Conservation (phyloP, 2,329 filamentous ascomycete species). For the Monosporascus sp. region DNA sequence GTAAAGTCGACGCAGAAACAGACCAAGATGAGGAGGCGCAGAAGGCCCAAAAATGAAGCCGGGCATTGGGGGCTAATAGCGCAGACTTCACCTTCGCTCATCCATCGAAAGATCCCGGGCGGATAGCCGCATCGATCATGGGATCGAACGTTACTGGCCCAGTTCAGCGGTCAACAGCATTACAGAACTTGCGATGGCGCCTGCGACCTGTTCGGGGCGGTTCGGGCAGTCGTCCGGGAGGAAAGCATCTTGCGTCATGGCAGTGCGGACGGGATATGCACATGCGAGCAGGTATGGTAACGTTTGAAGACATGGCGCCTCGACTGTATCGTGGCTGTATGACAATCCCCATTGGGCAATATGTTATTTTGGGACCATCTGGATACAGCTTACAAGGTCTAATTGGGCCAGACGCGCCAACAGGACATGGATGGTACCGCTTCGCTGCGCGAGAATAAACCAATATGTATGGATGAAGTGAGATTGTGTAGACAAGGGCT, state of each 20-base stretch:
- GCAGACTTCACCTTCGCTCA: background rate
- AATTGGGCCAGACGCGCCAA: background rate
- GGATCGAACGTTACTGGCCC: background rate
- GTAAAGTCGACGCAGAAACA: background rate
- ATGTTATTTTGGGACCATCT: background rate
- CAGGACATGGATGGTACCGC: background rate
- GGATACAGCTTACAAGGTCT: background rate
- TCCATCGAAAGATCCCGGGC: background rate
- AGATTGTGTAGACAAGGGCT: background rate
- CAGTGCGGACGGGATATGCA: background rate
- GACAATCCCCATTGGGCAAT: background rate
- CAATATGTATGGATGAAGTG: constrained; percentile 1
- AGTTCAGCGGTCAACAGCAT: background rate
- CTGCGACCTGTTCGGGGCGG: background rate
- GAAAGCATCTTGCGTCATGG: background rate
- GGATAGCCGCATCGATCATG: background rate
- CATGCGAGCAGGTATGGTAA: background rate
- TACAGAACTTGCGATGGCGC: background rate
- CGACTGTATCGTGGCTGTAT: background rate
- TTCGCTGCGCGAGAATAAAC: background rate
- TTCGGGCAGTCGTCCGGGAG: background rate
- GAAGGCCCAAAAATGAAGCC: background rate
- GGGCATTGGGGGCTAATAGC: background rate
- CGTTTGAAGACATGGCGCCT: background rate
- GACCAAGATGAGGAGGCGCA: background rate